Evolutionary conservation across 1,139 yeast species (phyloP).

Genomic region (Suhomyces panamericanus): DNA sequence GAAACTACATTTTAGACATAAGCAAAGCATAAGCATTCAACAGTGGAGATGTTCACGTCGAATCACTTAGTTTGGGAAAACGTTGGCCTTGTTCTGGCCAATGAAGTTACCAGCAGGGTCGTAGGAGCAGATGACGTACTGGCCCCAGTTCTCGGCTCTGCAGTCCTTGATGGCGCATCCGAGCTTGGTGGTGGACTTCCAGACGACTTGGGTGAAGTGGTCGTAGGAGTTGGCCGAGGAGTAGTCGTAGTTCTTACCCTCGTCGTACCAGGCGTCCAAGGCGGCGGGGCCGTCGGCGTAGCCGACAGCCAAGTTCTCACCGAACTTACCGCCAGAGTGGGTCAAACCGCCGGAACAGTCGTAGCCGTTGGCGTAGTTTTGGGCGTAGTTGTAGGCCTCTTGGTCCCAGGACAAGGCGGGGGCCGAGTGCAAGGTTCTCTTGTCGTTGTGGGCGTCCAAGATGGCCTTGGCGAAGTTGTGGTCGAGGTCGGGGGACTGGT

Average conservation of each 20-base stretch:
- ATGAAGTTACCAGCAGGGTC: conserved; percentile 52
- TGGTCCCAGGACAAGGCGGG: conserved; percentile 62
- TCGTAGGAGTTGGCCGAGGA: conserved; percentile 28
- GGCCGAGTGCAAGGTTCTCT: conserved; percentile 69
- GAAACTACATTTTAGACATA: conserved; percentile 4
- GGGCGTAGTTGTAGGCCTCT: conserved; percentile 65
- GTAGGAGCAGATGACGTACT: conserved; percentile 55
- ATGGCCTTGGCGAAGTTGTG: conserved; percentile 39
- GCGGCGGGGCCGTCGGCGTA: conserved; percentile 52
- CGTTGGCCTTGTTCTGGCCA: conserved; percentile 53
- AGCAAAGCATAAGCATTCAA: conserved; percentile 3
- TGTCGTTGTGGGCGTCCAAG: conserved; percentile 63
- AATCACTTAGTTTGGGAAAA: conserved; percentile 30
- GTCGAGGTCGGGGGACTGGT: conserved; percentile 22
- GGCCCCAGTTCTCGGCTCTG: conserved; percentile 46
- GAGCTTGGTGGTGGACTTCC: conserved; percentile 36
- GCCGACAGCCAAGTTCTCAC: conserved; percentile 88
- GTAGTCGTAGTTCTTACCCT: conserved; percentile 60
- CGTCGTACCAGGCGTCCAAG: conserved; percentile 83
- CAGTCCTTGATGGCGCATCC: conserved; percentile 46
- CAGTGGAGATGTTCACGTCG: conserved; percentile 5
- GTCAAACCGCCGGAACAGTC: conserved; percentile 66
- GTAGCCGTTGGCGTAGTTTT: conserved; percentile 64
- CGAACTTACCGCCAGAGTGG: conserved; percentile 80
- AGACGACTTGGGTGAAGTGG: conserved; percentile 45